A percentile compares a stretch with the other conserved stretches of the same genome.
phyloP scores from a whole-genome alignment of 305 asterid genomes.

The Fraxinus baroniana region DNA sequence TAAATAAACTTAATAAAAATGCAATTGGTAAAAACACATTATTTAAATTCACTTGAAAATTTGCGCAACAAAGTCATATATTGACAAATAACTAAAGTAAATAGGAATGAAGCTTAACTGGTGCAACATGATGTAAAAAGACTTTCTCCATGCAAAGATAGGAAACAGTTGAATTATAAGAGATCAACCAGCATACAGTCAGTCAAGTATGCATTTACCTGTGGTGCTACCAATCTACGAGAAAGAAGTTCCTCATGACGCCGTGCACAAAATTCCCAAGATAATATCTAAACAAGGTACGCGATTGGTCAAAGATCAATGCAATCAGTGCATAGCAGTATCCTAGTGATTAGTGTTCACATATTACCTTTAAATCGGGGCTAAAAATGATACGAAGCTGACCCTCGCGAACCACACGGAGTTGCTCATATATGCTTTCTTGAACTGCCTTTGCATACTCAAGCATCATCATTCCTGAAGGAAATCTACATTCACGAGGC shows the following conservation, averaged over 20 bases:
- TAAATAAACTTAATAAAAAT: not conserved
- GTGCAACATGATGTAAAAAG: not conserved
- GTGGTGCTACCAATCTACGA: slow-evolving; percentile 90
- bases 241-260: slow-evolving; percentile 97
- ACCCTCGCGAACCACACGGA: slow-evolving; percentile 95
- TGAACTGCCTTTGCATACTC: slow-evolving; percentile 91
- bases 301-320: slow-evolving; percentile 27
- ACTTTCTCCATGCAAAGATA: not conserved
- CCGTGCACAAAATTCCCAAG: slow-evolving; percentile 97
- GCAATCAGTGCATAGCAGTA: slow-evolving; percentile 3
- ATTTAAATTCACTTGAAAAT: not conserved
- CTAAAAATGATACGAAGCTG: slow-evolving; percentile 84
- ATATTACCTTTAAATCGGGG: slow-evolving; percentile 78
- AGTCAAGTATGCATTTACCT: slow-evolving; percentile 47
- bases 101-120: not conserved
- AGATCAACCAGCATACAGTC: slow-evolving; percentile 6
- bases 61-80: not conserved
- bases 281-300: slow-evolving; percentile 53
- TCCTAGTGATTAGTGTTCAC: slow-evolving; percentile 4
- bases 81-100: not conserved
- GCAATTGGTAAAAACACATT: not conserved
- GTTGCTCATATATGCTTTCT: slow-evolving; percentile 90
- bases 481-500: slow-evolving; percentile 80
- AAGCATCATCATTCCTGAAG: slow-evolving; percentile 90
- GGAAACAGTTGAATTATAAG: not conserved